Evolutionary conservation across 2,329 filamentous ascomycete genomes (phyloP), one percentile per base, ranked within the genome.

Genomic region (Beauveria bassiana): DNA sequence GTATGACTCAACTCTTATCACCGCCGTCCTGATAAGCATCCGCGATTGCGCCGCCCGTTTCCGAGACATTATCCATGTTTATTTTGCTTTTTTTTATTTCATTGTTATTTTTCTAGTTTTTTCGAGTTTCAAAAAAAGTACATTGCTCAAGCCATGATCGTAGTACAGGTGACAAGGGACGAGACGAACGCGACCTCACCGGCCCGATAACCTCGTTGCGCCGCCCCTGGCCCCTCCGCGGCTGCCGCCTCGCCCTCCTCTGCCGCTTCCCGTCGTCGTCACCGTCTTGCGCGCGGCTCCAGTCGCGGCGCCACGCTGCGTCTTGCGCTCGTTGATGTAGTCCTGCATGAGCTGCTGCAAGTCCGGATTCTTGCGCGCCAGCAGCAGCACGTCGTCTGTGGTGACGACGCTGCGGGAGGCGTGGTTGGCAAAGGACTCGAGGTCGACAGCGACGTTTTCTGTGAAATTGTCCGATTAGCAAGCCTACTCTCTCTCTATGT

Each of bases 291-390:
- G 53, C 34, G 24, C 45, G 22, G 34, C 34, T 14, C 31, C 31
- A 24, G 10, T 31, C 9, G n/a, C 24, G 12, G 14, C 34, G 14
- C 62, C 62, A n/a, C 51, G 40, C 22, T 77, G 73, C 1, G 79
- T 80, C 69, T 82, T 84, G 65, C 81, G 76, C 66, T 79, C 76
- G 61, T 92, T 87, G 31, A 92, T 78, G 68, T 86, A 86, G 56
- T 84, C 80, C 71, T 83, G 83, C 70, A 99, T 81, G 40, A 98
- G 86, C 18, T 81, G 81, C 67, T 93, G 86, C 22, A 99, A 75
- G 20, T 92, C 91, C 61, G 93, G 89, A 68, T 98, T 99, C 63
- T 93, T 86, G 64, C 95, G 81, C 28, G 91, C 87, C 34, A 99
- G 83, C 8, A 99, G 82, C 68, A 98, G 78, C 14, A 98, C 93